Base-by-base conservation (phyloP, 257 asterid genomes). In the Lavandula angustifolia region DNA sequence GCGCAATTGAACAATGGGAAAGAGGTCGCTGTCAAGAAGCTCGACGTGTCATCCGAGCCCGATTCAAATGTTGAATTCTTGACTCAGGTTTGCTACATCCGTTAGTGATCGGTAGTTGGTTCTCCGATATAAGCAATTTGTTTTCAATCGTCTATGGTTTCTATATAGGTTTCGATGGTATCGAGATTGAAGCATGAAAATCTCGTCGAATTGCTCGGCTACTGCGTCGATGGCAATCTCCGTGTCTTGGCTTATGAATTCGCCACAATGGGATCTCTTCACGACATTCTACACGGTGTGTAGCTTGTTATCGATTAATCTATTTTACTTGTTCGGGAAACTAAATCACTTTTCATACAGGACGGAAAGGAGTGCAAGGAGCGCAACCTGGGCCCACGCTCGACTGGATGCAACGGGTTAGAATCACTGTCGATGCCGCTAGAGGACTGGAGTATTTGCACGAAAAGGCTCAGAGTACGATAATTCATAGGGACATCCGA, bases 341-440 rank as follows among this genome's bases (percentile, higher is more conserved):
- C 54, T 34, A 32, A 40, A 29, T 35, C 27, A 22, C 13, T 69
- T 59, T 41, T 29, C 35, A 72, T 55, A 48, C 83, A 92, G 98
- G 98, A 77, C 82, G 98, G 77, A 92, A 92, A 85, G 98, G 98
- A 60, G 95, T 92, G 44, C 97, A 89, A 73, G 97, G 97, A 68
- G 96, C 98, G 38, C 98, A 92, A 70, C 97, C 98, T 71, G 98
- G 98, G 48, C 98, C 98, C 57, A 87, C 85, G 13, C 98, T 92
- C 79, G 97, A 89, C 73, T 92, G 98, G 98, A 81, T 84, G 81
- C 96, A 92, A 70, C 85, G 98, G 69, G 98, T 92, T 16, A 82
- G 81, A 71, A 92, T 92, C 64, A 97, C 98, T 12, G 96, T 92
- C 62, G 96, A 89, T 80, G 96, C 98, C 60, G 98, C 98, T 14